Percentiles rank a stretch among this genome's conserved stretches.
phyloP scores from a whole-genome alignment of 148 eudicot genomes.

The Cornus florida region DNA sequence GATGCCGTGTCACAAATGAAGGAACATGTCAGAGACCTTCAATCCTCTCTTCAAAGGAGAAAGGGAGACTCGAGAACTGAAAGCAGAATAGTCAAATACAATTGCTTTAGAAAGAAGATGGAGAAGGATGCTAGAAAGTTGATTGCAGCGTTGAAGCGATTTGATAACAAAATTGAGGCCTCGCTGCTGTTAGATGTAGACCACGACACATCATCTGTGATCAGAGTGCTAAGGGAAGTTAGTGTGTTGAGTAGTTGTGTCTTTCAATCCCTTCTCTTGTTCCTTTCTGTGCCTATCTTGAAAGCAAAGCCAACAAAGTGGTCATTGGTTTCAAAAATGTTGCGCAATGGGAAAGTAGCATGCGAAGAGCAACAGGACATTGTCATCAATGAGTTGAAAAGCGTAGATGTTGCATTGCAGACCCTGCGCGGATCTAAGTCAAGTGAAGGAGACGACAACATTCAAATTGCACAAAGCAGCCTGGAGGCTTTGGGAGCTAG shows the following conservation, averaged over 20 bases:
- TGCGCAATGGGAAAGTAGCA: slow-evolving; percentile 10
- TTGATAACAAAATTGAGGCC: slow-evolving; percentile 22
- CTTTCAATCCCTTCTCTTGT: slow-evolving; percentile 29
- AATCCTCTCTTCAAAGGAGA: slow-evolving; percentile 33
- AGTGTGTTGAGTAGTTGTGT: slow-evolving; percentile 26
- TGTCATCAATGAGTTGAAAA: slow-evolving; percentile 17
- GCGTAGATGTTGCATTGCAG: slow-evolving; percentile 22
- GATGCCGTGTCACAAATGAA: slow-evolving; percentile 30
- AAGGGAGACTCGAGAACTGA: slow-evolving; percentile 20
- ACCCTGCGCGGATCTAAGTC: neutral
- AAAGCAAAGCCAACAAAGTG: slow-evolving; percentile 21
- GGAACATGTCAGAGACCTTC: slow-evolving; percentile 29
- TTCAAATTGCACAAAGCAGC: slow-evolving; percentile 3
- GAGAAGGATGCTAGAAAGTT: slow-evolving; percentile 34
- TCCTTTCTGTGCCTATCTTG: slow-evolving; percentile 28
- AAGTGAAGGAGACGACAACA: neutral
- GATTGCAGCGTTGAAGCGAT: slow-evolving; percentile 26
- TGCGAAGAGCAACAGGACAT: slow-evolving; percentile 4
- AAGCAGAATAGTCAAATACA: slow-evolving; percentile 21
- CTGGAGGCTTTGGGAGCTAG: slow-evolving; percentile 24
- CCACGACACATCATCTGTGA: slow-evolving; percentile 6
- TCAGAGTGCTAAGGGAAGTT: slow-evolving; percentile 35
- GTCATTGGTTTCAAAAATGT: slow-evolving; percentile 29
- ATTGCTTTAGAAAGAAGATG: slow-evolving; percentile 35
- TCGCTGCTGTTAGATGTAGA: slow-evolving; percentile 14